These are phyloP conservation scores for Stemphylium lycopersici DNA, from an alignment of 2,329 filamentous ascomycete genomes.

Conservation along the genomic window DNA sequence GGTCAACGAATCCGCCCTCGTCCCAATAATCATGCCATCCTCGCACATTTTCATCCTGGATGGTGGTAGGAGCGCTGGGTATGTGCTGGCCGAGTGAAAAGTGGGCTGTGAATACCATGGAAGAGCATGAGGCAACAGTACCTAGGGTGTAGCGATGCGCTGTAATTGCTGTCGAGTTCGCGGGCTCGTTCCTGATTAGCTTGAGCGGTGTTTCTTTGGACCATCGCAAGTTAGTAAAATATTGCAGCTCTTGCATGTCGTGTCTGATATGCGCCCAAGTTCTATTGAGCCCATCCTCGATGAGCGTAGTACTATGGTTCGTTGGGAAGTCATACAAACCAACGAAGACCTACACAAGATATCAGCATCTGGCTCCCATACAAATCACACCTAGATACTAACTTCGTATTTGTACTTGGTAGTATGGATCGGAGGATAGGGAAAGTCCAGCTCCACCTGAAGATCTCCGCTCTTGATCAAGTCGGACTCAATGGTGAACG, in stretches of 20 bases:
- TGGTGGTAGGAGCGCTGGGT: constrained; percentile 24
- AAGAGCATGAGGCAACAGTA: constrained; percentile 7
- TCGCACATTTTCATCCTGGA: constrained; percentile 39
- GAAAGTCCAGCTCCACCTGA: constrained; percentile 59
- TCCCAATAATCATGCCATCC: constrained; percentile 59
- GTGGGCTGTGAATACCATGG: constrained; percentile 29
- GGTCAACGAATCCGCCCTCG: constrained; percentile 58
- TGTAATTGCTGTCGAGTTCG: constrained; percentile 51
- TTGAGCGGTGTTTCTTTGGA: constrained; percentile 41
- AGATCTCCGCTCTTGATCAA: constrained; percentile 49
- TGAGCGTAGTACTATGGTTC: constrained; percentile 52
- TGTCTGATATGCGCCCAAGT: constrained; percentile 53
- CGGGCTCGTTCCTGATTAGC: constrained; percentile 43
- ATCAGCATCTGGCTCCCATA: background rate
- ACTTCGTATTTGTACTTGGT: constrained; percentile 36
- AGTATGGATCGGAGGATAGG: constrained; percentile 50
- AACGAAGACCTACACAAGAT: constrained; percentile 57
- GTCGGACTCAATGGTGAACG: constrained; percentile 52
- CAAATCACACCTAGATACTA: background rate
- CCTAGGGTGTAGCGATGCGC: constrained; percentile 34
- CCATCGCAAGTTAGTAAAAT: constrained; percentile 53
- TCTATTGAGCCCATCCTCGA: constrained; percentile 25
- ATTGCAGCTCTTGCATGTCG: constrained; percentile 51
- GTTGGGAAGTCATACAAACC: constrained; percentile 57
- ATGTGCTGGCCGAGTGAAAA: constrained; percentile 35